A percentile compares a stretch with the other conserved stretches of the same genome.
Evolutionary conservation across 352 stramenopile genomes (phyloP).

Genomic region (Phytopythium aichiense): DNA sequence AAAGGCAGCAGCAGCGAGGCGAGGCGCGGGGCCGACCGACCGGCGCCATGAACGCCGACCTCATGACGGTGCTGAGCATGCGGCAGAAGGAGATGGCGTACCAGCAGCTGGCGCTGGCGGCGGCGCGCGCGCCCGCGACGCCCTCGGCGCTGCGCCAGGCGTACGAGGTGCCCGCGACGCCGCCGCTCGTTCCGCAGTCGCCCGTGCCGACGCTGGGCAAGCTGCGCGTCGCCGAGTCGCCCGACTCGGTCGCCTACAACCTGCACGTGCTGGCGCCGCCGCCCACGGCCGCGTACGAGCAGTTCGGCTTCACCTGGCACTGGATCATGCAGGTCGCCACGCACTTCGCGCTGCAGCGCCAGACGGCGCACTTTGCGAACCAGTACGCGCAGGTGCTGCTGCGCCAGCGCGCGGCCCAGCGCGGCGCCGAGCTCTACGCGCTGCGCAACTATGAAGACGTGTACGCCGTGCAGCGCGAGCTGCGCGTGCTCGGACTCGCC

Average conservation of each 20-base stretch:
- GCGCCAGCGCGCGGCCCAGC: conserved; percentile 37
- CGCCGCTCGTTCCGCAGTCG: conserved; percentile 23
- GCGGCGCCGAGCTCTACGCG: conserved; percentile 30
- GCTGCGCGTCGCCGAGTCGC: conserved; percentile 23
- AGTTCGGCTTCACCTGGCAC: conserved; percentile 76
- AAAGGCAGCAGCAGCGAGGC: background rate
- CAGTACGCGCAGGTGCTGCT: conserved; percentile 78
- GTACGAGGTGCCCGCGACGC: conserved; percentile 5
- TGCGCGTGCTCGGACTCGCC: conserved; percentile 49
- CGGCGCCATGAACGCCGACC: conserved; percentile 37
- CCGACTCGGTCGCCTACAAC: conserved; percentile 43
- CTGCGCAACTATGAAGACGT: conserved; percentile 46
- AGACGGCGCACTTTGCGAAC: conserved; percentile 72
- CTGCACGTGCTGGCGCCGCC: conserved; percentile 19
- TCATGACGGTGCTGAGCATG: conserved; percentile 82
- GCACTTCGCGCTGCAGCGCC: conserved; percentile 75
- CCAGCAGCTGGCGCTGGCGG: conserved; percentile 47
- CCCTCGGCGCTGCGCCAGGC: conserved; percentile 5
- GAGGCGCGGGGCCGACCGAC: background rate
- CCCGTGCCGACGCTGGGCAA: conserved; percentile 13
- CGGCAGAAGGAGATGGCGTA: conserved; percentile 81
- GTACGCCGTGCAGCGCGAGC: conserved; percentile 46
- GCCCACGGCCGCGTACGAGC: conserved; percentile 41
- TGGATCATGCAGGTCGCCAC: conserved; percentile 61
- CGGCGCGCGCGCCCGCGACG: conserved; percentile 16